Base-by-base conservation (phyloP, 2,329 filamentous ascomycete species). In the Emmonsiellopsis sp. region DNA sequence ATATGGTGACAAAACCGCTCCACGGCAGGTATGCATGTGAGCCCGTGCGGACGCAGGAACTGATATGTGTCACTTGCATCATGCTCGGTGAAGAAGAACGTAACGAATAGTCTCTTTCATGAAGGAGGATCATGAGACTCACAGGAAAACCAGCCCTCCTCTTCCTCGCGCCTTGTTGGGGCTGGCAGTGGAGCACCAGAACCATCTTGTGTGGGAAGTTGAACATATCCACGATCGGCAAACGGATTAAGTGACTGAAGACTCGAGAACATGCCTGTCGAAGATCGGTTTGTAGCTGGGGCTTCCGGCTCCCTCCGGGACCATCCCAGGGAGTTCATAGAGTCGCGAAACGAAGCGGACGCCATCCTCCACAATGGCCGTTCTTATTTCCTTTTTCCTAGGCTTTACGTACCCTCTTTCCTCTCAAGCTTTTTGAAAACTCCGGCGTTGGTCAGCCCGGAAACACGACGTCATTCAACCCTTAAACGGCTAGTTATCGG, bases 111-210 rank as follows among this genome's bases (percentile, higher is more conserved):
- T 39, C 44, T 43, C 27, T 31, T 34, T 47, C 32, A 33, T 32
- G 42, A 21, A 46, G 49, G 53, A 47, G 40, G 21, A 17, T 52
- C 54, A 56, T 50, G 53, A 68, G 63, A 83, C 93, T 92, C 82
- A 98, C 93, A 77, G 65, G 87, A 85, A 82, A 96, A 91, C 84
- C 88, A 96, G 59, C 85, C 88, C 73, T 96, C 93, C 68, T 97
- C 92, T 71, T 97, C 93, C 67, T 96, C 91, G 62, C 91, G 84
- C 65, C 91, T 81, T 66, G 71, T 88, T 57, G 88, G 83, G 56
- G 90, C 90, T 51, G 92, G 92, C 49, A 96, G 75, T 60, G 91
- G 90, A 59, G 92, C 90, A 48, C 89, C 90, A 37, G 88, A 78
- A 61, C 80, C 79, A 68, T 95, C 91, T 61, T 84, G 85, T 50